These are phyloP conservation scores for Pisolithus orientalis DNA, from an alignment of 768 basidiomycete species.

Conservation along the genomic window DNA sequence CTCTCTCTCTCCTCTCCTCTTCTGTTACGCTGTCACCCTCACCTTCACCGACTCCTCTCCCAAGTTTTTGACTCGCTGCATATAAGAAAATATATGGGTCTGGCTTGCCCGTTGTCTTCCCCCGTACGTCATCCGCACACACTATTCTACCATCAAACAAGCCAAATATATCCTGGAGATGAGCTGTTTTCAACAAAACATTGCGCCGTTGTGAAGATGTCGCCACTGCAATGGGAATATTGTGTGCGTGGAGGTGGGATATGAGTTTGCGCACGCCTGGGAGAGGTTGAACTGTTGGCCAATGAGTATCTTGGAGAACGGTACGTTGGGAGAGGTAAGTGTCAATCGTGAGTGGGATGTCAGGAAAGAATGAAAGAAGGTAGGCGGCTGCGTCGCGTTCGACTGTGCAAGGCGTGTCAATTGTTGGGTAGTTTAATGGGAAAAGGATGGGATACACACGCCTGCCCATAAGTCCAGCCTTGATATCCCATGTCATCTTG, in stretches of 20 bases:
- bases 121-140: conserved; percentile 64
- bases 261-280: conserved; percentile 69
- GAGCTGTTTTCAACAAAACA: conserved; percentile 59
- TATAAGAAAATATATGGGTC: conserved; percentile 75
- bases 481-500: conserved; percentile 84
- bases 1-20: conserved; percentile 41
- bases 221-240: conserved; percentile 75
- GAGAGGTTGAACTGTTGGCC: conserved; percentile 67
- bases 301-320: conserved; percentile 51
- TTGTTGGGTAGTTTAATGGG: neutral
- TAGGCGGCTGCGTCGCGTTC: conserved; percentile 58
- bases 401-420: conserved; percentile 34
- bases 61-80: conserved; percentile 58
- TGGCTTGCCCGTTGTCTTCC: conserved; percentile 65
- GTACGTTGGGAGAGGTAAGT: conserved; percentile 54
- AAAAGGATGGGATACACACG: conserved; percentile 34
- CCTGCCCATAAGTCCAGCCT: conserved; percentile 86
- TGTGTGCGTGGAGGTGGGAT: conserved; percentile 59
- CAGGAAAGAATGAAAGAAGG: conserved; percentile 73
- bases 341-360: conserved; percentile 57
- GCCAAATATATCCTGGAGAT: conserved; percentile 52
- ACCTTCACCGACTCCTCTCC: conserved; percentile 48
- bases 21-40: conserved; percentile 25
- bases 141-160: conserved; percentile 42
- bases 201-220: conserved; percentile 68